Conservation (phyloP, 1,284 basidiomycete genomes). For the Cryptococcus depauperatus region DNA sequence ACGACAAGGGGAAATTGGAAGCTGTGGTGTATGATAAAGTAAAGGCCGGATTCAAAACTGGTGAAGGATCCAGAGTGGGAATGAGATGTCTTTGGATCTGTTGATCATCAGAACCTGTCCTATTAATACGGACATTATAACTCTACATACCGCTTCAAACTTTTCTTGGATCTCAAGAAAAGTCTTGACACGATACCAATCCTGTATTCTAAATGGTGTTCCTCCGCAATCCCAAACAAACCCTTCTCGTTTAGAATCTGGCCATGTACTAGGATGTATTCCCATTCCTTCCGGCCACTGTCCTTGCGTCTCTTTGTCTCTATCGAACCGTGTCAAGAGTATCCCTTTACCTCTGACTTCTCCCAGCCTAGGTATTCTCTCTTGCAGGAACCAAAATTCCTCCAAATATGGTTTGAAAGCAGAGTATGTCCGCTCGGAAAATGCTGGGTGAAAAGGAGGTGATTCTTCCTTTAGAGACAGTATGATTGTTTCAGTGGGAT, state of each 20-base stretch:
- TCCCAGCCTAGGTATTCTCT: conserved; percentile 65
- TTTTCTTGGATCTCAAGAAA: conserved; percentile 75
- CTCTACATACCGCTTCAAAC: conserved; percentile 46
- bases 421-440: conserved; percentile 59
- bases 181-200: conserved; percentile 73
- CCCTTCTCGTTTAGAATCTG: conserved; percentile 59
- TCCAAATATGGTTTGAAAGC: conserved; percentile 55
- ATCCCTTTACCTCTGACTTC: conserved; percentile 74
- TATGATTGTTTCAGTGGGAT: conserved; percentile 63
- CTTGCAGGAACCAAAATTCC: conserved; percentile 64
- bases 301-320: conserved; percentile 54
- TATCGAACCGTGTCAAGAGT: conserved; percentile 66
- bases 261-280: conserved; percentile 73
- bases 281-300: conserved; percentile 52
- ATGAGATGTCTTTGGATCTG: conserved; percentile 15
- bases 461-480: conserved; percentile 80
- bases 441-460: conserved; percentile 42
- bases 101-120: not conserved
- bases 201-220: conserved; percentile 63
- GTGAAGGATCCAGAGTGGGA: conserved; percentile 10
- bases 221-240: conserved; percentile 58
- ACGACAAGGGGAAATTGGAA: conserved; percentile 65
- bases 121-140: not conserved
- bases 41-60: conserved; percentile 50
- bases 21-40: conserved; percentile 73